Base-by-base conservation (phyloP, 176 grass and related monocot genomes). In the Zoysia pacifica region DNA sequence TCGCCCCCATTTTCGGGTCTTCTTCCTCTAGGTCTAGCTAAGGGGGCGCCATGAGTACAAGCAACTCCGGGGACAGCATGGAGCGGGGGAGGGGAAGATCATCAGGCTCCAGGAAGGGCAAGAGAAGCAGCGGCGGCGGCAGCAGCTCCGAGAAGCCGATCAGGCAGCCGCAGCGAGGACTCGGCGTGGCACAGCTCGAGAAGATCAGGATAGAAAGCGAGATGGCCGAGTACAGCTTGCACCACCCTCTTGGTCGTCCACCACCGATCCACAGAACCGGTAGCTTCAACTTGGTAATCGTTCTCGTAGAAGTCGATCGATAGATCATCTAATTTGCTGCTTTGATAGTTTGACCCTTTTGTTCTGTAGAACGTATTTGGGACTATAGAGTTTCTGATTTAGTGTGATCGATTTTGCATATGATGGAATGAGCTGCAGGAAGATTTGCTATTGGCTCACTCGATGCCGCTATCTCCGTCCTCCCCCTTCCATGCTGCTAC, bases 191-290 rank as follows among this genome's bases (percentile, higher is more conserved):
- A 16, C 86, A 94, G 49, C 68, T 94, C 14, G 91, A 94, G 83
- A 91, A 94, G 83, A 94, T 94, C 37, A 86, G 89, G 82, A 35
- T 94, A 5, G 62, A 91, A 55, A 86, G 80, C 13, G 91, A 94
- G 73, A 91, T 94, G 89, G 89, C 76, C 5, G 72, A 78, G 71
- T 89, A 79, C 28, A 28, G 28, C 79, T 50, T 81, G 60, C 62
- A 78, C 67, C 89, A 78, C 37, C 89, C 83, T 84, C 74, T 69
- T 20, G 82, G 58, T 20, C 87, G 78, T 71, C 76, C 38, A 67
- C 74, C 83, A 67, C 68, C 73, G 44, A 73, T 89, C 73, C 67
- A 77, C 38, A 41, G 79, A 86, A 73, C 74, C 2, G 79, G 74
- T 28, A 74, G 74, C 83, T 66, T 79, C 68, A 78, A 55, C 53